Percentiles rank a stretch among this genome's conserved stretches.
phyloP scores from a whole-genome alignment of 164 flowering plant species.

The Piper betle region DNA sequence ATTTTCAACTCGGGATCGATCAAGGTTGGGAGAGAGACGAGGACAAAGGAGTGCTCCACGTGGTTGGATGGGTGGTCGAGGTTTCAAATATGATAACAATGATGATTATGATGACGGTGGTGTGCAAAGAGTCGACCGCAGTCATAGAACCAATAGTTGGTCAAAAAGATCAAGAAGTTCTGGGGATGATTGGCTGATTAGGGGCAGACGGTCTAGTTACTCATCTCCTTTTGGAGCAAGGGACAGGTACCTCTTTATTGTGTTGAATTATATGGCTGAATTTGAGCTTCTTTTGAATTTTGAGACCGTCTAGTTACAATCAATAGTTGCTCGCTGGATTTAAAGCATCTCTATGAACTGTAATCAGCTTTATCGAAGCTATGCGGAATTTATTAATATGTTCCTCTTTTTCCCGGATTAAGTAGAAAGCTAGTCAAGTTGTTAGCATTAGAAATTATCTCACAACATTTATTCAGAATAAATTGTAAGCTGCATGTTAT shows the following conservation, averaged over 20 bases:
- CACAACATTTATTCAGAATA: too few relatives aligned
- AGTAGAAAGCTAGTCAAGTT: too few relatives aligned
- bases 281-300: neutral
- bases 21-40: conserved; percentile 39
- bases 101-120: conserved; percentile 15
- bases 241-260: conserved; percentile 39
- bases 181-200: conserved; percentile 25
- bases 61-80: conserved; percentile 40
- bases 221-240: conserved; percentile 35
- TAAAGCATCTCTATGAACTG: too few relatives aligned
- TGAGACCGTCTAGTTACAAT: too few relatives aligned
- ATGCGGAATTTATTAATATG: too few relatives aligned
- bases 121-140: conserved; percentile 58
- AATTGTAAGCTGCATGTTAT: too few relatives aligned
- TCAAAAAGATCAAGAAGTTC: conserved; percentile 37
- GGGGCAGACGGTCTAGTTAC: conserved; percentile 31
- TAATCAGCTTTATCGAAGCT: too few relatives aligned
- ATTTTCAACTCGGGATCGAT: conserved; percentile 51
- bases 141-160: conserved; percentile 31
- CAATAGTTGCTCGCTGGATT: too few relatives aligned
- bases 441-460: too few relatives aligned
- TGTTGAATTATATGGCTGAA: neutral
- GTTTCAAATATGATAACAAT: conserved; percentile 19
- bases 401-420: too few relatives aligned
- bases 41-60: conserved; percentile 39